Evolutionary conservation across 2,329 filamentous ascomycete species (phyloP).

Genomic region (Cadophora gregata): DNA sequence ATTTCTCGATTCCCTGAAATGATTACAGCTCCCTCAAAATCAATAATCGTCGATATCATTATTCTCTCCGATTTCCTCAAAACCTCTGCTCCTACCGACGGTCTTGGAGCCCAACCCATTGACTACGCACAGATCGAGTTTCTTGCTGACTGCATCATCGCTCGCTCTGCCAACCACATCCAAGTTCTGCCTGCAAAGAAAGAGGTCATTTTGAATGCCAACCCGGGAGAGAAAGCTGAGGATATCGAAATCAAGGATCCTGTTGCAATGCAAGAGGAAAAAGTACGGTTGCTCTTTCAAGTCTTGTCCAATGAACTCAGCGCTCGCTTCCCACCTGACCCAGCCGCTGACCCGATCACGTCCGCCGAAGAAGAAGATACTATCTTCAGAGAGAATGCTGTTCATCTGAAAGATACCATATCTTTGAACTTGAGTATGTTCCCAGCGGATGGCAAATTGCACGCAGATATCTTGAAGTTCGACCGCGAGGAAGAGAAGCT

Average conservation of each 20-base stretch:
- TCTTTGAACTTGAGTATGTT: neutral
- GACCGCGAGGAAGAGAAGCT: neutral
- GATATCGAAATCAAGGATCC: neutral
- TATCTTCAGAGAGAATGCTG: neutral
- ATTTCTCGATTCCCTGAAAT: neutral
- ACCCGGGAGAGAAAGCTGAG: neutral
- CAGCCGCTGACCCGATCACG: neutral
- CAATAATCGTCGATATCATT: neutral
- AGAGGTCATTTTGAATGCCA: neutral
- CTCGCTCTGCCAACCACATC: neutral
- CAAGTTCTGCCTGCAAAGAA: neutral
- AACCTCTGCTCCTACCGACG: neutral
- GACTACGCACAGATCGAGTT: conserved; percentile 3
- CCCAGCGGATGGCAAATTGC: neutral
- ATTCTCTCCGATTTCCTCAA: neutral
- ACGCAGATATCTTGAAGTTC: neutral
- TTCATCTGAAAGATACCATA: neutral
- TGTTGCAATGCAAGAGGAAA: neutral
- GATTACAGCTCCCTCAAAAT: neutral
- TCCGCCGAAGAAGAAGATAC: neutral
- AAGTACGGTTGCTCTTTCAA: neutral
- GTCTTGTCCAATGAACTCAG: neutral
- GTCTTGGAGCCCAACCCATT: neutral
- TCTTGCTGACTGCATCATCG: neutral
- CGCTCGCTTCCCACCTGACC: neutral